These are phyloP conservation scores for Malassezia furfur DNA, from an alignment of 1,284 basidiomycete species.

Conservation along the genomic window DNA sequence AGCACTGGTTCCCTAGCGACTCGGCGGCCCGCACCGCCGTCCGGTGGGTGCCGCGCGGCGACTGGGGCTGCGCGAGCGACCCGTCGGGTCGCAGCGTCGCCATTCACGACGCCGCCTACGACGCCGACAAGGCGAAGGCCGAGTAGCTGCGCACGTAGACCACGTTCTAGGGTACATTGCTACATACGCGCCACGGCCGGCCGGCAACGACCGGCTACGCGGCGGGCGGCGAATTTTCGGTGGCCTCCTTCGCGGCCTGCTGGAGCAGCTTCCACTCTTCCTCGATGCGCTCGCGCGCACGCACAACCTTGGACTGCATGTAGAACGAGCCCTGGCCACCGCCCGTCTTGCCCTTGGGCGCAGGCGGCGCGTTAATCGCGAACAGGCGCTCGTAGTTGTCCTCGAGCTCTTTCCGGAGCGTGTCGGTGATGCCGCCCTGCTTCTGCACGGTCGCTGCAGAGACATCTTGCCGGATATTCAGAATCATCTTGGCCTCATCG, in stretches of 20 bases:
- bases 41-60: conserved; percentile 56
- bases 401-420: conserved; percentile 26
- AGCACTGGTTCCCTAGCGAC: conserved; percentile 63
- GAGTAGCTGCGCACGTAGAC: not conserved
- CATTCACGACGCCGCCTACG: conserved; percentile 88
- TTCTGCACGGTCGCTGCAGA: conserved; percentile 19
- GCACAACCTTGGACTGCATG: conserved; percentile 88
- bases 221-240: not conserved
- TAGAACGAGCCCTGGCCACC: conserved; percentile 54
- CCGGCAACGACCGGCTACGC: no score
- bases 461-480: conserved; percentile 69
- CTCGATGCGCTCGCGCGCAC: conserved; percentile 86
- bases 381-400: conserved; percentile 85
- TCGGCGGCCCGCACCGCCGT: conserved; percentile 87
- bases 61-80: conserved; percentile 91
- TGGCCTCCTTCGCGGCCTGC: not conserved
- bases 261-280: conserved; percentile 56
- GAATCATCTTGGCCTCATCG: conserved; percentile 86
- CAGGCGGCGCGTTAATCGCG: conserved; percentile 62
- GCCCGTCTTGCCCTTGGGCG: conserved; percentile 42
- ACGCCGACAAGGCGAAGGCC: not conserved
- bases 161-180: no score
- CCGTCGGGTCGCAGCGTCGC: conserved; percentile 89
- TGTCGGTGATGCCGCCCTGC: conserved; percentile 18
- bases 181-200: no score